These are phyloP conservation scores for Melocanna baccifera DNA, from an alignment of 176 grass and related monocot genomes.

Conservation along the genomic window DNA sequence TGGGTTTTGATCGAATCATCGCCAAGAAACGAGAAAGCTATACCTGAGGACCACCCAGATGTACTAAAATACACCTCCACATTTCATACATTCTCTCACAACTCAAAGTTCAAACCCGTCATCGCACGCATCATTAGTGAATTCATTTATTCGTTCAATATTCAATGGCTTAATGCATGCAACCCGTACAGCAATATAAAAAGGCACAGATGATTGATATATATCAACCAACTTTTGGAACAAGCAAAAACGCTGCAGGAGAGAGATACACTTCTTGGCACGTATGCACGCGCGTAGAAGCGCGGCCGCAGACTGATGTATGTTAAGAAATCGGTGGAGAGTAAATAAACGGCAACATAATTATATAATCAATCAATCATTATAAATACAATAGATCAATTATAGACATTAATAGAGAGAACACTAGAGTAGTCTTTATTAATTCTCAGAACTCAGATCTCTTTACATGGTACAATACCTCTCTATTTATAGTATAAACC, in stretches of 20 bases:
- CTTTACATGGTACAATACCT: no score
- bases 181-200: neutral
- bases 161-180: neutral
- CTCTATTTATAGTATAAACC: no score
- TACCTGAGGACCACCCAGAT: neutral
- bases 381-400: no score
- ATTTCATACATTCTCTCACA: neutral
- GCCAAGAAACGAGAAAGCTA: neutral
- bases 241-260: neutral
- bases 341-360: no score
- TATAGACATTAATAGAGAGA: no score
- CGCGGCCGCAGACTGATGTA: neutral
- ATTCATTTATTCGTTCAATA: neutral
- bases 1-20: neutral
- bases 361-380: no score
- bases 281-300: neutral
- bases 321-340: no score
- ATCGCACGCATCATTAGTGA: neutral
- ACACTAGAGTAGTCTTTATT: no score
- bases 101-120: neutral
- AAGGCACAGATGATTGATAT: neutral
- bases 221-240: neutral
- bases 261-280: constrained; percentile 29
- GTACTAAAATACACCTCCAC: neutral
- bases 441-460: no score